phyloP scores from a whole-genome alignment of 257 asterid genomes.

The Echium plantagineum region DNA sequence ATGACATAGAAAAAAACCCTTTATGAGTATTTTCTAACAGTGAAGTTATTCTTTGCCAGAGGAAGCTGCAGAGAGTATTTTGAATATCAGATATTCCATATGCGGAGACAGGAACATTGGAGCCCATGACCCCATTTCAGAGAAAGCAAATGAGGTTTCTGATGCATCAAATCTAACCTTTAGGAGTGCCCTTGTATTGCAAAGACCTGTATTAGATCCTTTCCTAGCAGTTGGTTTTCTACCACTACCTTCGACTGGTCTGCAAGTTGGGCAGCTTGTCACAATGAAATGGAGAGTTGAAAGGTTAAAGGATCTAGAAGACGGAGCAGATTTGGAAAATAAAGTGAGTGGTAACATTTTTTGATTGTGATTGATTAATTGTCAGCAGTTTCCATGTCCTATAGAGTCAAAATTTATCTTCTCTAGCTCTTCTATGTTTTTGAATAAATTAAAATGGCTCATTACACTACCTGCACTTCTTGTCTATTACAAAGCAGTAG shows the following conservation, averaged over 20 bases:
- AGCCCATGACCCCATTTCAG: slow-evolving; percentile 69
- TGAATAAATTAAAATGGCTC: too few relatives aligned
- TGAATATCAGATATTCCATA: slow-evolving; percentile 62
- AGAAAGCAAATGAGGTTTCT: slow-evolving; percentile 28
- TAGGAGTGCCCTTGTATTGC: slow-evolving; percentile 64
- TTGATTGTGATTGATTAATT: slow-evolving; percentile 8
- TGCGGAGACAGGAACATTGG: slow-evolving; percentile 67
- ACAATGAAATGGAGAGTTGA: slow-evolving; percentile 96
- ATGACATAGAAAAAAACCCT: background rate
- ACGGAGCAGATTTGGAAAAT: slow-evolving; percentile 29
- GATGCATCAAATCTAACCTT: slow-evolving; percentile 50
- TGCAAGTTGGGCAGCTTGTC: slow-evolving; percentile 90
- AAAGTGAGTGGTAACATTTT: slow-evolving; percentile 33
- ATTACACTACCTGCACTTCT: too few relatives aligned
- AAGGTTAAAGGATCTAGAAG: slow-evolving; percentile 54
- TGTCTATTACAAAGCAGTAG: too few relatives aligned
- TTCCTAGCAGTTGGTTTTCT: slow-evolving; percentile 95
- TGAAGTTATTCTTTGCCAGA: slow-evolving; percentile 29
- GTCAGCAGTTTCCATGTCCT: background rate
- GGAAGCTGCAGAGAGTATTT: slow-evolving; percentile 49
- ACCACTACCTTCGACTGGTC: slow-evolving; percentile 79
- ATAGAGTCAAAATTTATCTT: too few relatives aligned
- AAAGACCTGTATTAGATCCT: slow-evolving; percentile 89
- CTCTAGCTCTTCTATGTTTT: too few relatives aligned
- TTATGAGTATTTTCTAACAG: background rate